Percentiles rank a stretch among this genome's conserved stretches.
These are phyloP conservation scores for Panaeolus papilionaceus DNA, from an alignment of 768 basidiomycete species.

Conservation along the genomic window DNA sequence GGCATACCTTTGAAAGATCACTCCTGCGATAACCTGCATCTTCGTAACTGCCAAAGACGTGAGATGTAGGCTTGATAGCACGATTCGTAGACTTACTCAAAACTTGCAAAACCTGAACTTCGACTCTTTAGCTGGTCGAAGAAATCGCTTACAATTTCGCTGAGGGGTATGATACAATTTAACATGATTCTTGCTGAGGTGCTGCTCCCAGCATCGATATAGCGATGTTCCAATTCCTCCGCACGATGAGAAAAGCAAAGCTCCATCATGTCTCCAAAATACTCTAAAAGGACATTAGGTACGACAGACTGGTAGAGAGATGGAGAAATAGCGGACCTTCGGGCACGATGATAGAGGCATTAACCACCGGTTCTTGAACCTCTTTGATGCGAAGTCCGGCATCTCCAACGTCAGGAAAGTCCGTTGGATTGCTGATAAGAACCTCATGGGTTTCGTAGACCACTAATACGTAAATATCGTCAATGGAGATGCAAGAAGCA, in stretches of 20 bases:
- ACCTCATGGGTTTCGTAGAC: conserved; percentile 69
- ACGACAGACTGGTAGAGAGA: conserved; percentile 4
- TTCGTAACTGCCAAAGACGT: conserved; percentile 73
- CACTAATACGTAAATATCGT: conserved; percentile 51
- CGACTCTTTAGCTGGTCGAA: conserved; percentile 95
- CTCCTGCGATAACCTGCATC: conserved; percentile 88
- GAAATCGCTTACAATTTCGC: conserved; percentile 94
- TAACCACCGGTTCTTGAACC: conserved; percentile 92
- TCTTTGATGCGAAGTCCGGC: conserved; percentile 64
- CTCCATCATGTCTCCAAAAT: conserved; percentile 96
- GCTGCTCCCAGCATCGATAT: conserved; percentile 68
- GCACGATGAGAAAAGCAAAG: conserved; percentile 89
- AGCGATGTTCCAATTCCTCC: conserved; percentile 81
- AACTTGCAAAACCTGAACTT: conserved; percentile 90
- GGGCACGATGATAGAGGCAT: conserved; percentile 93
- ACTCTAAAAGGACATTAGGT: conserved; percentile 55
- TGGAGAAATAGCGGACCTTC: conserved; percentile 60
- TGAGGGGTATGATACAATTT: conserved; percentile 84
- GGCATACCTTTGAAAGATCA: conserved; percentile 80
- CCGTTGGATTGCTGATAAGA: conserved; percentile 89
- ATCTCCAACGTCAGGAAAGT: conserved; percentile 89
- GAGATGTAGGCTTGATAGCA: conserved; percentile 4
- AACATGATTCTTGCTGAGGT: conserved; percentile 75
- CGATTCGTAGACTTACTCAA: conserved; percentile 67
- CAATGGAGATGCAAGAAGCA: conserved; percentile 17